Conservation (phyloP, 2,329 filamentous ascomycete genomes). For the Exophiala sideris region DNA sequence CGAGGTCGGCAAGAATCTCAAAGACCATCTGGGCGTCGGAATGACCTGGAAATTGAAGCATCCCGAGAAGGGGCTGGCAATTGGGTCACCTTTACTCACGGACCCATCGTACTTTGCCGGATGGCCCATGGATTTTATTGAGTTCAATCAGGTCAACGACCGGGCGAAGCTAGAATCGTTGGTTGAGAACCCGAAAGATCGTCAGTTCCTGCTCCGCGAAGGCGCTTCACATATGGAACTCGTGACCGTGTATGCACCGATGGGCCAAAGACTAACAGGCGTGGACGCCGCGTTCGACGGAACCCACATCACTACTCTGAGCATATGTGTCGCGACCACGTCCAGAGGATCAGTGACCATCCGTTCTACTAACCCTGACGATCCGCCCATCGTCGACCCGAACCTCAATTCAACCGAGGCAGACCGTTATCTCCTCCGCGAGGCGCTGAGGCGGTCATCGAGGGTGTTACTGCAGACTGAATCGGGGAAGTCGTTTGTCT, state of each 20-base stretch:
- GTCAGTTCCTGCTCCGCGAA: constrained; percentile 7
- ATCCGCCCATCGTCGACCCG: constrained; percentile 43
- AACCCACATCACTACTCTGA: constrained; percentile 8
- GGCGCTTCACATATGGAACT: constrained; percentile 14
- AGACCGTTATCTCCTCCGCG: constrained; percentile 5
- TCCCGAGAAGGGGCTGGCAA: constrained; percentile 37
- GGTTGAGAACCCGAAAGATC: constrained; percentile 1
- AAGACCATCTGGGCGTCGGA: constrained; percentile 34
- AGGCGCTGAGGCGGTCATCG: constrained; percentile 13
- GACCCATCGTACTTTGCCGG: constrained; percentile 39
- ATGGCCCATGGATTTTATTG: constrained; percentile 38
- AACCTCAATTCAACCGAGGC: constrained; percentile 38
- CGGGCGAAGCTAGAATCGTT: constrained; percentile 3
- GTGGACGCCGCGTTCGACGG: constrained; percentile 8
- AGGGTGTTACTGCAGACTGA: constrained; percentile 25
- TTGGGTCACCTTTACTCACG: constrained; percentile 36
- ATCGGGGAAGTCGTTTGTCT: constrained; percentile 22
- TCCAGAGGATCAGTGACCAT: constrained; percentile 50
- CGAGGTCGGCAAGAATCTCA: constrained; percentile 39
- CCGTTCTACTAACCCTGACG: constrained; percentile 24
- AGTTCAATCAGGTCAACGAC: constrained; percentile 8
- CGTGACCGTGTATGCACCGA: constrained; percentile 4
- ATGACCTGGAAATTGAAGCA: constrained; percentile 28
- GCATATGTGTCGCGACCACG: constrained; percentile 33
- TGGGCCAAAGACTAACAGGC: constrained; percentile 3